Percentiles rank a stretch among this genome's conserved stretches.
phyloP scores from a whole-genome alignment of 148 eudicot genomes.

The Camellia japonica region DNA sequence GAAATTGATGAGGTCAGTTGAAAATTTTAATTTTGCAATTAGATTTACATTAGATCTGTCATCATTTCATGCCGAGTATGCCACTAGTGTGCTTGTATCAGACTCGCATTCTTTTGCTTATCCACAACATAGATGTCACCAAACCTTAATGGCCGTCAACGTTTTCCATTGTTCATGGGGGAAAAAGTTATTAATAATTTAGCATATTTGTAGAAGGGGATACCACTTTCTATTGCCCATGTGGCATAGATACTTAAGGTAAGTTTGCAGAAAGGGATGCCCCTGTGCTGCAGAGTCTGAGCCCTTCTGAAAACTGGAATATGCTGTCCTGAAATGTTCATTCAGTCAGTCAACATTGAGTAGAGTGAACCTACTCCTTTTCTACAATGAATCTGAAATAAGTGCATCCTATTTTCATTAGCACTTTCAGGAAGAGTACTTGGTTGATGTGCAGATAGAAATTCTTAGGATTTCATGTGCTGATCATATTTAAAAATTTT shows the following conservation, averaged over 20 bases:
- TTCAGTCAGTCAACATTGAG: neutral
- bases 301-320: neutral
- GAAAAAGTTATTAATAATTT: neutral
- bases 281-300: neutral
- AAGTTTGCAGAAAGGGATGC: neutral
- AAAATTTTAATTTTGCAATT: neutral
- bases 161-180: neutral
- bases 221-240: neutral
- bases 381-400: neutral
- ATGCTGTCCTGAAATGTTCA: neutral
- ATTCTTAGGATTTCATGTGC: neutral
- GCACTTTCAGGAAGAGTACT: neutral
- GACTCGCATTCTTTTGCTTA: too few species aligned
- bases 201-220: neutral
- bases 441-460: neutral
- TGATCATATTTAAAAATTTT: neutral
- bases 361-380: neutral
- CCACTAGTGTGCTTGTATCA: neutral
- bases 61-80: neutral
- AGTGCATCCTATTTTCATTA: neutral
- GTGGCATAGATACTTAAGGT: neutral
- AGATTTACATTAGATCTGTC: neutral
- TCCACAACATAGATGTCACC: neutral
- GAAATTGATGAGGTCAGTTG: conserved; percentile 68
- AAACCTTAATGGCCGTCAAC: neutral